Evolutionary conservation across 257 asterid species (phyloP).

Genomic region (Solanum infundibuliforme): DNA sequence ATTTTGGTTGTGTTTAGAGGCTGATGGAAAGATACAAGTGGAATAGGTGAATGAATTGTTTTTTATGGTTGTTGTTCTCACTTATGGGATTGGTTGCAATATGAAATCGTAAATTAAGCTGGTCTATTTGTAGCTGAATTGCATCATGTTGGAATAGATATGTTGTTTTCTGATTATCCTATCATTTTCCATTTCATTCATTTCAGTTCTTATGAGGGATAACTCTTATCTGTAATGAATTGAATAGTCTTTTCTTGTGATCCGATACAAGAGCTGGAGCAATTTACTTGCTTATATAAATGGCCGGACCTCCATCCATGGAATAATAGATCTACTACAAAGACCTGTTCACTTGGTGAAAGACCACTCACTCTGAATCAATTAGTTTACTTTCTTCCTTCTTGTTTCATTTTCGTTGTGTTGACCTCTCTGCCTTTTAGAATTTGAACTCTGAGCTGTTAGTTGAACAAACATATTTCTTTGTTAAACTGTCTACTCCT

Average conservation of each 20-base stretch:
- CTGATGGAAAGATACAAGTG: background rate
- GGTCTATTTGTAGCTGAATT: background rate
- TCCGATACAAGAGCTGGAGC: constrained; percentile 17
- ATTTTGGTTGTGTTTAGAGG: background rate
- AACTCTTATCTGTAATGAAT: background rate
- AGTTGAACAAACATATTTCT: background rate
- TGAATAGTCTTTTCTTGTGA: background rate
- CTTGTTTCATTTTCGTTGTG: background rate
- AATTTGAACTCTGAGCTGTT: background rate
- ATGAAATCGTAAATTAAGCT: background rate
- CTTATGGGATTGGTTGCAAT: background rate
- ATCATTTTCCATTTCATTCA: background rate
- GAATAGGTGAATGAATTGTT: background rate
- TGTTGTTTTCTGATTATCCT: background rate
- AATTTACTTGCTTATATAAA: constrained; percentile 5
- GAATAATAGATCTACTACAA: constrained; percentile 4
- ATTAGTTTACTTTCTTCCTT: background rate
- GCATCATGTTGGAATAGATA: background rate
- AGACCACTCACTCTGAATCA: background rate
- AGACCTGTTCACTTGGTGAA: background rate
- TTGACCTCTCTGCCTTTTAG: background rate
- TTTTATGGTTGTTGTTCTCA: background rate
- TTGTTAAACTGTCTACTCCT: background rate
- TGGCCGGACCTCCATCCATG: background rate
- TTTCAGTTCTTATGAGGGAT: background rate